Base-by-base conservation (phyloP, 2,329 filamentous ascomycete genomes). In the Verticillium albo-atrum region DNA sequence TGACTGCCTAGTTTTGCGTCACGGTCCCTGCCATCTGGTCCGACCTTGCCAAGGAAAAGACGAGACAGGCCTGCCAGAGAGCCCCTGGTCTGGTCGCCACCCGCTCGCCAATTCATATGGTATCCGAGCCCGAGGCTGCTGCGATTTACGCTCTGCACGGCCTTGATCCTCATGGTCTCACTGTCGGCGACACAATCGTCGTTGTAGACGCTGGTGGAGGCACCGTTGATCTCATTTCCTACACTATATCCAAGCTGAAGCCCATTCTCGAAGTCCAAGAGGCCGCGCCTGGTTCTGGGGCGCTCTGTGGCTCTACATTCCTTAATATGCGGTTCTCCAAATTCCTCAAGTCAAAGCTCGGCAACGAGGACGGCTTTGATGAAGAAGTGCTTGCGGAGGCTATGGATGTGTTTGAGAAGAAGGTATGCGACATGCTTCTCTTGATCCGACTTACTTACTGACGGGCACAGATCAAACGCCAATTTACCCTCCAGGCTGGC, bases 21-120 rank as follows among this genome's bases (percentile, higher is more conserved):
- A 84, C 83, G 0, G 82, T 86, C 0, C 83, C 83, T 0, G 82
- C 83, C 5, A 82, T 86, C 7, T 86, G 83, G 83, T 82, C 78
- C 37, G 81, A 84, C 52, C 72, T 73, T 5, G 81, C 82, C 30
- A 84, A 82, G 56, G 74, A 81, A 50, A 76, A 76, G 35, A 85
- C 81, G 1, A 71, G 72, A 53, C 71, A 75, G 55, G 79, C 80
- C 17, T 79, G 75, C 50, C 71, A 75, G 37, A 72, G 71, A 17
- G 72, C 77, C 25, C 64, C 66, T 1, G 70, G 68, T 9, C 65
- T 75, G 3, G 70, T 66, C 4, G 61, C 66, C 2, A 62, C 67
- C 54, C 67, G 67, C 15, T 61, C 68, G 0, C 71, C 74, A 6
- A 79, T 82, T 9, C 72, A 75, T 53, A 72, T 83, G 12, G 74